Evolutionary conservation across 2,329 filamentous ascomycete species (phyloP), one percentile per base, ranked within the genome.

Genomic region (Lecanosticta acicola): DNA sequence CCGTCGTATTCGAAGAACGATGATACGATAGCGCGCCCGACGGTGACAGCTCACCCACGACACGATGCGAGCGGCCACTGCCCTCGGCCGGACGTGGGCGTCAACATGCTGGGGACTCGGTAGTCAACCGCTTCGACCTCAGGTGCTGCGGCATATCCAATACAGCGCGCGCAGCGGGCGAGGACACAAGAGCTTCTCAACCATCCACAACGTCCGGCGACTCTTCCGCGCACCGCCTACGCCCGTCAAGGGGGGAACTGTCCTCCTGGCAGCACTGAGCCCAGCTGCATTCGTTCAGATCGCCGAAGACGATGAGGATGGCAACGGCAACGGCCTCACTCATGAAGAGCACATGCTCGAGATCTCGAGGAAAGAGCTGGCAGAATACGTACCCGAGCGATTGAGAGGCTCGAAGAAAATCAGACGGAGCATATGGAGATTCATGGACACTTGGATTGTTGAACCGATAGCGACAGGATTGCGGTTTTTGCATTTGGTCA

Each of bases 381-480:
- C 75, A 46, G 87, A 86, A 59, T 76, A 76, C 29, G 77, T 90
- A 1, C 74, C 79, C 1, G 74, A 82, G 3, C 73, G 82, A 47
- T 74, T 84, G 21, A 72, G 71, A 32, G 80, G 83, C 0, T 63
- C 87, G 11, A 71, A 69, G 11, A 77, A 79, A 39, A 59, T 83
- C 4, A 69, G 76, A 39, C 78, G 83, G 53, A 74, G 73, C 10
- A 60, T 87, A 20, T 72, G 83, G 47, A 73, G 88, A 21, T 79
- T 84, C 45, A 54, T 93, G 32, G 87, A 94, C 58, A 50, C 77
- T 1, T 87, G 82, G 60, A 68, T 91, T n/a, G 79, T 71, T 45
- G 93, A 98, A 66, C 91, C 93, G 0, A 66, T 96, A 19, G 89
- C 84, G 45, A 98, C 91, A 0, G 87, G 86, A 0, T 66, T 91